Conservation (phyloP, 1,284 basidiomycete genomes). For the Sutorius eximius region DNA sequence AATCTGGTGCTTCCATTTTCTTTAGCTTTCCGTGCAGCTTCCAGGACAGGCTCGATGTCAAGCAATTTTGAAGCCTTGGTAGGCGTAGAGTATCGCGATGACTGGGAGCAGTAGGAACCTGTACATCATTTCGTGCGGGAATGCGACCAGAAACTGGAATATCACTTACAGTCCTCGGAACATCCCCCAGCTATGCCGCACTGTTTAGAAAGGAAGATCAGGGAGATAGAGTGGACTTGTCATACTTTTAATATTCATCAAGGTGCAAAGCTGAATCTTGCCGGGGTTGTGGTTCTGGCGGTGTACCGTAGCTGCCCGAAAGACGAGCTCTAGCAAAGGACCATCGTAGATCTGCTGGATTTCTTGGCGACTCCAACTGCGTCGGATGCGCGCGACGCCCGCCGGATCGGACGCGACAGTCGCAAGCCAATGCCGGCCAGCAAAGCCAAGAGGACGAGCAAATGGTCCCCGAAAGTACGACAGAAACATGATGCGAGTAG, state of each 20-base stretch:
- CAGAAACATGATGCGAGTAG: slow-evolving; percentile 14
- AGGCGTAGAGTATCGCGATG: slow-evolving; percentile 85
- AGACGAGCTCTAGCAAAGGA: slow-evolving; percentile 86
- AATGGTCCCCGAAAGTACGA: slow-evolving; percentile 7
- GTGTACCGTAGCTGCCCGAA: slow-evolving; percentile 81
- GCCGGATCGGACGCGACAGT: slow-evolving; percentile 50
- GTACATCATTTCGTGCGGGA: slow-evolving; percentile 2
- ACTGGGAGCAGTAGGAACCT: slow-evolving; percentile 98
- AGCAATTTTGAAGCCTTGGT: slow-evolving; percentile 88
- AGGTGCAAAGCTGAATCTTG: slow-evolving; percentile 94
- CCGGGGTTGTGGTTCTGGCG: slow-evolving; percentile 83
- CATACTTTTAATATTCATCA: slow-evolving; percentile 99
- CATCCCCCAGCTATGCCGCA: slow-evolving; percentile 81
- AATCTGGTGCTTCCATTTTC: slow-evolving; percentile 96
- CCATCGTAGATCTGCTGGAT: slow-evolving; percentile 77
- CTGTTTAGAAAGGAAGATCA: slow-evolving; percentile 2
- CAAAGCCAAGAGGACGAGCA: slow-evolving; percentile 11
- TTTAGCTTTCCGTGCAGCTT: slow-evolving; percentile 90
- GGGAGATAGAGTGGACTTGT: slow-evolving; percentile 26
- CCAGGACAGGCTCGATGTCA: slow-evolving; percentile 90
- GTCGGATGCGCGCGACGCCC: slow-evolving; percentile 39
- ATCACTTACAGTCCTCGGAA: slow-evolving; percentile 83
- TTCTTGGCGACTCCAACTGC: slow-evolving; percentile 68
- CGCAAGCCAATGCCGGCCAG: slow-evolving; percentile 52
- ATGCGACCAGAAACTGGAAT: neutral